Base-by-base conservation (phyloP, 257 asterid species). In the Salvia rosmarinus region DNA sequence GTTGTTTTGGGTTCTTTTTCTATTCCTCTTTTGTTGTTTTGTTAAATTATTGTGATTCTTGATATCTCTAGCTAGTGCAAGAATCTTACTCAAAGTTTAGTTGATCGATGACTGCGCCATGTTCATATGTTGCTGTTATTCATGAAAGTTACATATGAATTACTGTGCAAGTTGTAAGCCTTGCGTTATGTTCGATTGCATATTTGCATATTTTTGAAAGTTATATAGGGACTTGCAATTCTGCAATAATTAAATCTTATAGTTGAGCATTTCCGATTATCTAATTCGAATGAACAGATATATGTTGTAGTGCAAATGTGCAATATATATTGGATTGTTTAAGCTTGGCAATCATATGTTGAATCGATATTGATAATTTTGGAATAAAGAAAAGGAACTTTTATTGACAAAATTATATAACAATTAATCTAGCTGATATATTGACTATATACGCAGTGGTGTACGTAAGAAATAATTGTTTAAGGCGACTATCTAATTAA, bases 31-130 rank as follows among this genome's bases (percentile, higher is more conserved):
- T 56, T 55, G 44, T 69, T 57, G 19, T 25, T 70, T 70, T 43
- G 35, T 28, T 39, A 4, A 37, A 21, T 68, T 40, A 52, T 40
- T 42, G 6, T 25, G 46, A 57, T 57, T 70, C 68, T 70, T 70
- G 37, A 28, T 28, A 35, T 43, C 20, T 32, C 37, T 32, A 28
- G 2, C 32, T 13, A 57, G 35, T 21, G 43, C 21, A 25, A 42
- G 65, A 37, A 40, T 47, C 19, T 50, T 49, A 25, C 6, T 56
- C 17, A 55, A 23, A 55, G 14, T 54, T 21, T 30, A 28, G 47
- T 67, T 30, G 49, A n/a, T n/a, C n/a, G n/a, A n/a, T 23, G 30
- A 14, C 10, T 47, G 43, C 13, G 35, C 59, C 60, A 32, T 39
- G 4, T 50, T 32, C 34, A 3, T 67, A 50, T 50, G 63, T 49